Conservation (phyloP, 306 rosid species). For the Amphicarpaea edgeworthii region DNA sequence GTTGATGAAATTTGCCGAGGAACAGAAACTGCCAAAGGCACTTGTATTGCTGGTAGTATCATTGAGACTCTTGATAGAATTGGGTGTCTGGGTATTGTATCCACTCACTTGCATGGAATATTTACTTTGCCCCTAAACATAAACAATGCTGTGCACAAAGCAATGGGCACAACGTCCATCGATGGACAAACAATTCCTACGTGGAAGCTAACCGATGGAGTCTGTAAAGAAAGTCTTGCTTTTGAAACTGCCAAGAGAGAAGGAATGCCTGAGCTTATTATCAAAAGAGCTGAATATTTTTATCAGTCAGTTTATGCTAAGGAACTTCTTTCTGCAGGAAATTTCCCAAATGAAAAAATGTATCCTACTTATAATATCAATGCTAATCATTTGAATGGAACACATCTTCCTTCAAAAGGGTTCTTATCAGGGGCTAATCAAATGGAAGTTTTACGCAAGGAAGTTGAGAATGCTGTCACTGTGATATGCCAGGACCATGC, state of each 20-base stretch:
- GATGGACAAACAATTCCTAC: constrained; percentile 82
- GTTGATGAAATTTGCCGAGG: constrained; percentile 97
- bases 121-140: constrained; percentile 71
- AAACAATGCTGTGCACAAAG: constrained; percentile 72
- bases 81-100: constrained; percentile 89
- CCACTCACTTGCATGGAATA: constrained; percentile 95
- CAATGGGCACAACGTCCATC: constrained; percentile 75
- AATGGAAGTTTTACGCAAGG: constrained; percentile 51
- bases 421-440: constrained; percentile 37
- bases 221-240: constrained; percentile 94
- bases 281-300: constrained; percentile 81
- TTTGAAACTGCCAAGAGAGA: constrained; percentile 94
- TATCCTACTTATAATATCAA: constrained; percentile 40
- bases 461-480: constrained; percentile 70
- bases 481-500: constrained; percentile 76
- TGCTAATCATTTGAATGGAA: constrained; percentile 52
- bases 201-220: constrained; percentile 82
- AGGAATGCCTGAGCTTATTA: constrained; percentile 76
- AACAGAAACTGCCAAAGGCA: constrained; percentile 96
- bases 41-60: constrained; percentile 96
- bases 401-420: constrained; percentile 42
- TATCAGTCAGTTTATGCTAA: constrained; percentile 65
- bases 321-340: constrained; percentile 48
- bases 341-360: constrained; percentile 48
- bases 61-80: constrained; percentile 76